phyloP scores from a whole-genome alignment of 768 basidiomycete genomes.

The Psilocybe cubensis region DNA sequence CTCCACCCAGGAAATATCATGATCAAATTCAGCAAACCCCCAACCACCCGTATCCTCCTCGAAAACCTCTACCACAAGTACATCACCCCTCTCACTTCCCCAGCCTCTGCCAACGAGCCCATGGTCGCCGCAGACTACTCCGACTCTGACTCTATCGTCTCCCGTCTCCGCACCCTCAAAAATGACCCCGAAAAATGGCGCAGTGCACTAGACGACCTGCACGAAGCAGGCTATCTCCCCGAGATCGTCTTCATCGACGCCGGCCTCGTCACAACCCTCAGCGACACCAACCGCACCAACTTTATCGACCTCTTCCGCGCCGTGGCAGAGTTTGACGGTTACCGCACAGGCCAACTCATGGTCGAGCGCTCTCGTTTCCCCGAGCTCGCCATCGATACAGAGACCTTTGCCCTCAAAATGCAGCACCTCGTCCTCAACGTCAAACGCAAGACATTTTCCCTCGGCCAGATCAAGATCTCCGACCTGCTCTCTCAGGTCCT shows the following conservation, averaged over 20 bases:
- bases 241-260: conserved; percentile 97
- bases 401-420: conserved; percentile 97
- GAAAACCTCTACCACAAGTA: conserved; percentile 52
- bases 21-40: conserved; percentile 94
- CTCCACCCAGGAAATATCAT: conserved; percentile 95
- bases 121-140: conserved; percentile 42
- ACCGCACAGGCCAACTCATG: conserved; percentile 94
- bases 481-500: conserved; percentile 92
- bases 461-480: conserved; percentile 95
- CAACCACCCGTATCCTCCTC: conserved; percentile 67
- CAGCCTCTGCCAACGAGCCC: conserved; percentile 26
- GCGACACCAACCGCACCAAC: conserved; percentile 81
- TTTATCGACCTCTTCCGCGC: conserved; percentile 97
- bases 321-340: conserved; percentile 96
- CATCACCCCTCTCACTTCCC: conserved; percentile 45
- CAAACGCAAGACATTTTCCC: conserved; percentile 95
- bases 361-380: conserved; percentile 92
- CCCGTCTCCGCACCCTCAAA: conserved; percentile 64
- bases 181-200: conserved; percentile 71
- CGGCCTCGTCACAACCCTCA: conserved; percentile 89
- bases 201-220: conserved; percentile 62
- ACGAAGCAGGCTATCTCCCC: conserved; percentile 80
- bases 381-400: conserved; percentile 86
- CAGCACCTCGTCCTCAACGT: conserved; percentile 93
- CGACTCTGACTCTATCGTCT: conserved; percentile 67